phyloP scores from a whole-genome alignment of 1,284 basidiomycete genomes.

The Melampsora larici-populina region DNA sequence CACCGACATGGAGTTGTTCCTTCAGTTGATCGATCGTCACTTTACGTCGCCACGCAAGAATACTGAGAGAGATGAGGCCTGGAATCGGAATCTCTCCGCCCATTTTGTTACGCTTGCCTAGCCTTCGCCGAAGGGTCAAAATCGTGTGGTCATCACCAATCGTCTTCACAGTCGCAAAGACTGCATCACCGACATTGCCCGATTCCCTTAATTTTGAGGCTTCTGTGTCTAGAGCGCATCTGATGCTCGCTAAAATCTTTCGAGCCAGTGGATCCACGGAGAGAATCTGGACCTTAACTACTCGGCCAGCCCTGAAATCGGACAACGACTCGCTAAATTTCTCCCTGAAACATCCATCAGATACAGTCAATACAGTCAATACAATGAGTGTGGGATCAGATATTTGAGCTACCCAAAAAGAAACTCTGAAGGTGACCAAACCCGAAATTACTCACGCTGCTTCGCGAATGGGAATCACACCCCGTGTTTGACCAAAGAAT shows the following conservation, averaged over 20 bases:
- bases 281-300: conserved; percentile 69
- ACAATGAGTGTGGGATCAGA: background rate
- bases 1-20: conserved; percentile 66
- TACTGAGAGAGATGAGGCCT: conserved; percentile 23
- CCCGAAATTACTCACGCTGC: conserved; percentile 61
- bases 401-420: too few relatives aligned
- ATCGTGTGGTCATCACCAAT: conserved; percentile 50
- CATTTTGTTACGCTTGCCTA: background rate
- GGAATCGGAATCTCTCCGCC: background rate
- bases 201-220: background rate
- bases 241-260: conserved; percentile 54
- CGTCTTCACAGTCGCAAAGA: conserved; percentile 49
- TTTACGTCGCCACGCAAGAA: conserved; percentile 67
- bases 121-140: conserved; percentile 47
- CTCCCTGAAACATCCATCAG: conserved; percentile 59
- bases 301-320: conserved; percentile 73
- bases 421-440: background rate
- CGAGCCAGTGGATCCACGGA: conserved; percentile 70
- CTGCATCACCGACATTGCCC: conserved; percentile 43
- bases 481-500: conserved; percentile 85
- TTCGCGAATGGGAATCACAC: conserved; percentile 74
- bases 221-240: background rate
- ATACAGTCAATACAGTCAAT: background rate
- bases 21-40: conserved; percentile 68
- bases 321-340: conserved; percentile 65